Evolutionary conservation across 2,329 filamentous ascomycete genomes (phyloP), one percentile per base, ranked within the genome.

Genomic region (Fusarium xylarioides): DNA sequence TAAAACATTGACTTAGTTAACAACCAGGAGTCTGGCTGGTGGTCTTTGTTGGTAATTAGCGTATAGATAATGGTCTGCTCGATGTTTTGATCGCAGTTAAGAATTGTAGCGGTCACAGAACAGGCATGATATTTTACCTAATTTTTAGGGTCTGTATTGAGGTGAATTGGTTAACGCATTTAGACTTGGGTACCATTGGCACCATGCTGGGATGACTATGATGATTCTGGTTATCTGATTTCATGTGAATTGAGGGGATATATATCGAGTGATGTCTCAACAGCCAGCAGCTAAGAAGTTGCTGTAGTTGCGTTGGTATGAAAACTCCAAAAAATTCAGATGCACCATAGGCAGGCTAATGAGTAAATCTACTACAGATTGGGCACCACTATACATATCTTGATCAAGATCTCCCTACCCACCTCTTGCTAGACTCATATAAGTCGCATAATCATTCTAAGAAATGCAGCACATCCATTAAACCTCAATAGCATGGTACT

Each of bases 401-500:
- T 58, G 16, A 59, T 21, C 40, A 44, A n/a, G 9, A 38, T 43
- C 56, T 47, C 53, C 28, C 30, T 30, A 23, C 37, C 49, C 63
- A 40, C n/a, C 70, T 59, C 70, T 56, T 62, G 42, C 46, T 34
- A 11, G 28, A 55, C 19, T 23, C 61, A 54, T 42, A 26, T n/a
- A 50, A 28, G 23, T 28, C 52, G 42, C 55, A 28, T 32, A 28
- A 21, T 50, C 30, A 35, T 61, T 49, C 53, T 32, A 52, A 42
- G 16, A 55, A 32, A 47, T 14, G 50, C 37, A 32, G 32, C 30
- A 59, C 19, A 23, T 18, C 30, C 23, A 60, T 40, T 26, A 70
- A 32, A 23, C 49, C 19, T 66, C 38, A 26, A 75, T 66, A 46
- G 37, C 44, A 34, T 74, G 73, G 40, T 72, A 65, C 58, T 66